Percentiles rank a stretch among this genome's conserved stretches.
Evolutionary conservation across 768 basidiomycete genomes (phyloP).

Genomic region (Calocybe cyanea): DNA sequence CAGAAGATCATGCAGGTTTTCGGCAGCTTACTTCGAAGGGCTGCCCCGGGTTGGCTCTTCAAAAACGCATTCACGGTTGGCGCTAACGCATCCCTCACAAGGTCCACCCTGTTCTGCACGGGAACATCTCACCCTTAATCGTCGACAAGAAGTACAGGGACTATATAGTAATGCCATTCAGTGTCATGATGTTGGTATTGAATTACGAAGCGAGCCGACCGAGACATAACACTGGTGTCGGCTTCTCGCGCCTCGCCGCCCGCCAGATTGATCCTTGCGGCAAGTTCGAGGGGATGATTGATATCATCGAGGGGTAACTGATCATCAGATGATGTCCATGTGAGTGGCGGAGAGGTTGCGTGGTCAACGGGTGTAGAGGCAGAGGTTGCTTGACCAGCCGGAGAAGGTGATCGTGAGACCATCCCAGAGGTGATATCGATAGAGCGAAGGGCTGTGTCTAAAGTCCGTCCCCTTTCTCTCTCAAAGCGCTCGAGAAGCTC

Average conservation of each 20-base stretch:
- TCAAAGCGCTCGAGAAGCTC: conserved; percentile 77
- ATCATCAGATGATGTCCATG: conserved; percentile 27
- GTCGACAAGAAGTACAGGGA: conserved; percentile 88
- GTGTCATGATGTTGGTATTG: too few species aligned
- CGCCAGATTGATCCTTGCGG: too few species aligned
- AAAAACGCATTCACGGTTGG: conserved; percentile 90
- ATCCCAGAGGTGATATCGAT: conserved; percentile 79
- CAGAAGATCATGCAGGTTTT: too few species aligned
- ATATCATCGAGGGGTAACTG: too few species aligned
- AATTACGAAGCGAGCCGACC: too few species aligned
- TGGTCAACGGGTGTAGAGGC: conserved; percentile 54
- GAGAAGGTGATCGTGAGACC: conserved; percentile 80
- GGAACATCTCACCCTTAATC: conserved; percentile 92
- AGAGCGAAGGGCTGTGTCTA: conserved; percentile 88
- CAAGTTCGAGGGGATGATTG: too few species aligned
- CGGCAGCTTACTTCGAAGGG: conserved; percentile 61
- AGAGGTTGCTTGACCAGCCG: conserved; percentile 47
- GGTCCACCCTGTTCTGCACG: conserved; percentile 88
- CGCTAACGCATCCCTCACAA: conserved; percentile 79
- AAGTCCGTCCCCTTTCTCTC: conserved; percentile 86
- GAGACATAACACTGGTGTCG: too few species aligned
- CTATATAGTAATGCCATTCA: too few species aligned
- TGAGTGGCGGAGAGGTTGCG: conserved; percentile 47
- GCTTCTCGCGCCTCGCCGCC: too few species aligned
- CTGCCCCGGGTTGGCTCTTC: conserved; percentile 97